Evolutionary conservation across 2,329 filamentous ascomycete genomes (phyloP).

Genomic region (Epichloe brachyelytri): DNA sequence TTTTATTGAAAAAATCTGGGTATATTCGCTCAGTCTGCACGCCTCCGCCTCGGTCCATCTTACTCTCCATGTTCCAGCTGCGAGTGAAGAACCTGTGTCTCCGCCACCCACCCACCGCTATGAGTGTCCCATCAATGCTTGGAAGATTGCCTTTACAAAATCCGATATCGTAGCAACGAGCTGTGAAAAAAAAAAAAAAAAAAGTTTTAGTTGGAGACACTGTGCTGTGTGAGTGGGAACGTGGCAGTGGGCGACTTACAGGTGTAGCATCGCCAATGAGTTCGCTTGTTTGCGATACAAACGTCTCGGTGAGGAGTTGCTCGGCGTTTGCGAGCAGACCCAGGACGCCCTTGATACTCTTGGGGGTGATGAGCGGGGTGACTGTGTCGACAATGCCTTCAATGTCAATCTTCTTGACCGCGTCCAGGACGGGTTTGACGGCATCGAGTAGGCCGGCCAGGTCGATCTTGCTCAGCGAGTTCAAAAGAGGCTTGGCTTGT

Average conservation of each 20-base stretch:
- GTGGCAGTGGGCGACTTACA: constrained; percentile 14
- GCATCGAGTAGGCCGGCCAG: constrained; percentile 20
- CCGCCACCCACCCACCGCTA: neutral
- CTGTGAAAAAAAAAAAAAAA: constrained; percentile 5
- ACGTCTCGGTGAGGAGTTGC: constrained; percentile 22
- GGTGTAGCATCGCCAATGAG: constrained; percentile 30
- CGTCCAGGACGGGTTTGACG: constrained; percentile 23
- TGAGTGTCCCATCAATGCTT: constrained; percentile 14
- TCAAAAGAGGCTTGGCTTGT: constrained; percentile 23
- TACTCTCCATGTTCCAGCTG: no score
- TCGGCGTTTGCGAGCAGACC: constrained; percentile 26
- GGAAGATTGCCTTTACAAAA: constrained; percentile 19
- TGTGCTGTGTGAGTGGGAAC: neutral
- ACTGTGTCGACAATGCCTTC: constrained; percentile 23
- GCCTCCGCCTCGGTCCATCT: no score
- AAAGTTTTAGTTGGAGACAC: neutral
- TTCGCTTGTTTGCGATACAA: constrained; percentile 29
- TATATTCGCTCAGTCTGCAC: no score
- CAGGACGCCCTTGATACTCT: constrained; percentile 23
- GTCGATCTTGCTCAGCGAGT: constrained; percentile 21
- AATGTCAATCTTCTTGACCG: constrained; percentile 26
- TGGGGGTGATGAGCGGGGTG: constrained; percentile 27
- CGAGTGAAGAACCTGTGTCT: no score
- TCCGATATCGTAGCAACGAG: constrained; percentile 21
- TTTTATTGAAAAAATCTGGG: no score